Conservation (phyloP, 2,329 filamentous ascomycete genomes). For the Domatiomyces catenatus region DNA sequence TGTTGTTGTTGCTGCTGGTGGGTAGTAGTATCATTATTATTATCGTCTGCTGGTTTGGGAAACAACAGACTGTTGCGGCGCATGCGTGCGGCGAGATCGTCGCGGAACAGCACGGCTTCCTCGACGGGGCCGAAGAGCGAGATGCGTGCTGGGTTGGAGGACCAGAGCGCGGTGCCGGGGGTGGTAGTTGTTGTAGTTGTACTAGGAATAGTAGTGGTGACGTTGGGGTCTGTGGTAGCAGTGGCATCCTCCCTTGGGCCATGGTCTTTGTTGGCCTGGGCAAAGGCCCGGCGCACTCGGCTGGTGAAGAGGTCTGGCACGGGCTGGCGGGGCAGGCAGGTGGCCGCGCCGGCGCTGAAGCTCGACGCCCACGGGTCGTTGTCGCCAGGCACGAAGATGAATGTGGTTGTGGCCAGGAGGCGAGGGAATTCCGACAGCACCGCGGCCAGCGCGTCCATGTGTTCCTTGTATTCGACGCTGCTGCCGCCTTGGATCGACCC, state of each 20-base stretch:
- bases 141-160: conserved; percentile 70
- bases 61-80: conserved; percentile 62
- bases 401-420: conserved; percentile 63
- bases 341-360: conserved; percentile 41
- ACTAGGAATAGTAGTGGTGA: no score
- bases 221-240: no score
- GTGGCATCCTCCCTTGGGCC: conserved; percentile 26
- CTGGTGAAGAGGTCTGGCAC: conserved; percentile 86
- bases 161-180: conserved; percentile 67
- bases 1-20: conserved; percentile 18
- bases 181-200: conserved; percentile 29
- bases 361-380: conserved; percentile 94
- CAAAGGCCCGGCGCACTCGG: conserved; percentile 65
- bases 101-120: conserved; percentile 73
- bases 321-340: conserved; percentile 32
- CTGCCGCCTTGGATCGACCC: conserved; percentile 54
- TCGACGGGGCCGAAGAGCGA: conserved; percentile 75
- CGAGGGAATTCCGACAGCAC: conserved; percentile 69
- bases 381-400: conserved; percentile 87
- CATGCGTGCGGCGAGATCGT: conserved; percentile 69
- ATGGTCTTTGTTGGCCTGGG: conserved; percentile 57
- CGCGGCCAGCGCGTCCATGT: conserved; percentile 75
- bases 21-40: no score
- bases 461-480: conserved; percentile 92
- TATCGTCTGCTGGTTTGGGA: conserved; percentile 28